Conservation (phyloP, 305 asterid species). For the Ilex paraguariensis region DNA sequence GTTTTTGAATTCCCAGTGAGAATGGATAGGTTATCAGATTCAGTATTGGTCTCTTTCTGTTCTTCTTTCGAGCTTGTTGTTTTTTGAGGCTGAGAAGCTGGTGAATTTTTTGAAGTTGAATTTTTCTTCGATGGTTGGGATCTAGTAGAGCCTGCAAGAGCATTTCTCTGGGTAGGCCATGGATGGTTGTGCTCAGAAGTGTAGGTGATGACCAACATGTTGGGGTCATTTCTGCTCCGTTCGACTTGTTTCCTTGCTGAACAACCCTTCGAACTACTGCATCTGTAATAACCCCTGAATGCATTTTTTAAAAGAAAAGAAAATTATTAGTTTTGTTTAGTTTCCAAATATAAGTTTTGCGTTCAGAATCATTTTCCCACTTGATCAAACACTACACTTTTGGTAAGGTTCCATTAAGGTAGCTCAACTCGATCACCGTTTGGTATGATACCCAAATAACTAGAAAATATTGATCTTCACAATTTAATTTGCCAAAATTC, state of each 20-base stretch:
- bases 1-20: too few species aligned
- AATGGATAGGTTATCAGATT: constrained; percentile 4
- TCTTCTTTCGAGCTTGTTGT: constrained; percentile 26
- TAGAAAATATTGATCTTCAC: too few species aligned
- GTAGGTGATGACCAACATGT: constrained; percentile 1
- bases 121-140: constrained; percentile 42
- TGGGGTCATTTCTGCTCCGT: not conserved
- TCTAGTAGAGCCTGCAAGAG: constrained; percentile 86
- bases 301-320: not conserved
- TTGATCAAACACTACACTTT: too few species aligned
- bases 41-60: constrained; percentile 10
- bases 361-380: too few species aligned
- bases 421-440: too few species aligned
- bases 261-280: constrained; percentile 91
- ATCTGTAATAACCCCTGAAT: constrained; percentile 76
- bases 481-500: too few species aligned
- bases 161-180: constrained; percentile 88
- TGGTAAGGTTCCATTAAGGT: too few species aligned
- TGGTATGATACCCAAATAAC: too few species aligned
- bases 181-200: constrained; percentile 41
- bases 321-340: not conserved
- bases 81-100: constrained; percentile 15
- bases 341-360: too few species aligned
- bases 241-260: constrained; percentile 5
- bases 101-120: constrained; percentile 23